These are phyloP conservation scores for Hemisphaericaspora nanyangensis DNA, from an alignment of 805 yeast species.

Conservation along the genomic window DNA sequence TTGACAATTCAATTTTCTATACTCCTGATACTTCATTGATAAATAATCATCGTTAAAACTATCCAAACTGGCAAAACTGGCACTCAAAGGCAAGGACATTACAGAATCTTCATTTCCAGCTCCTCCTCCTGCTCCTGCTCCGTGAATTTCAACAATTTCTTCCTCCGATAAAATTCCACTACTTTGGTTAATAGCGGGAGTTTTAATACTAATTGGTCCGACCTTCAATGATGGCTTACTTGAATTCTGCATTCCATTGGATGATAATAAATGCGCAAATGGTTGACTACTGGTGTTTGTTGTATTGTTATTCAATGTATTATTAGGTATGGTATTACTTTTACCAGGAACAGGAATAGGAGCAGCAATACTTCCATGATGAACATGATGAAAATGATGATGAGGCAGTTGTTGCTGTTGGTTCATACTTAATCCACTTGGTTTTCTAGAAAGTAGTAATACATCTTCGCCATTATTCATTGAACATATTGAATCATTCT, in stretches of 20 bases:
- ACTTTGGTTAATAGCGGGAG: not conserved
- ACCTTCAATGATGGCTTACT: slow-evolving; percentile 19
- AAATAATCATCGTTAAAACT: slow-evolving; percentile 60
- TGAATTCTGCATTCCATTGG: not conserved
- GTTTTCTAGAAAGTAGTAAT: not conserved
- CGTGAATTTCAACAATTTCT: not conserved
- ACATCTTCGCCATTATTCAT: slow-evolving; percentile 13
- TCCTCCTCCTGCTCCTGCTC: slow-evolving; percentile 12
- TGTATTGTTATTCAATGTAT: not conserved
- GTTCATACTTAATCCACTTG: not conserved
- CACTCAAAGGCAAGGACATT: slow-evolving; percentile 63
- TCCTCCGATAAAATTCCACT: not conserved
- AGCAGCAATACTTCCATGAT: slow-evolving; percentile 7
- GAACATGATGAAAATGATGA: not conserved
- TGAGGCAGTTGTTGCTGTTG: not conserved
- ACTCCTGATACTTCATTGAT: slow-evolving; percentile 35
- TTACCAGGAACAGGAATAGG: slow-evolving; percentile 14
- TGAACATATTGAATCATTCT: slow-evolving; percentile 10
- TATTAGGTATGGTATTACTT: not conserved
- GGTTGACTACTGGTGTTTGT: not conserved
- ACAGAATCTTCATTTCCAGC: slow-evolving; percentile 56
- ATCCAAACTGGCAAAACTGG: slow-evolving; percentile 75
- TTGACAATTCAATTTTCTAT: slow-evolving; percentile 7
- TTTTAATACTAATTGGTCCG: slow-evolving; percentile 28
- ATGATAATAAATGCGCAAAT: not conserved